Evolutionary conservation across 768 basidiomycete species (phyloP).

Genomic region (Tulasnella sp.): DNA sequence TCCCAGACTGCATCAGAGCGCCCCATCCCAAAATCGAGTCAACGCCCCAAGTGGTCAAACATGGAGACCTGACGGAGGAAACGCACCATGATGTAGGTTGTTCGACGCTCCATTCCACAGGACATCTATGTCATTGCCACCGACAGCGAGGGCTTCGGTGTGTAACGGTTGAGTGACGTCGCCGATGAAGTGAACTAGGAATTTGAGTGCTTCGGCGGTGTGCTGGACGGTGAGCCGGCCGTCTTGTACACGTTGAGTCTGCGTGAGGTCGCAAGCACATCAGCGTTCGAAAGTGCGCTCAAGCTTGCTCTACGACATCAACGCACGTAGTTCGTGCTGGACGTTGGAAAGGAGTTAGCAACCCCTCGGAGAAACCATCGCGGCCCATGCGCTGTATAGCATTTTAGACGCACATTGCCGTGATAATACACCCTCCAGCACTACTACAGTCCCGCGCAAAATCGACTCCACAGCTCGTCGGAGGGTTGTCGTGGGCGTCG

Average conservation of each 20-base stretch:
- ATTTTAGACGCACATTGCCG: too few relatives aligned
- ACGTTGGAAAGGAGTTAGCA: background rate
- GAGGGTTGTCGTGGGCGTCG: conserved; percentile 22
- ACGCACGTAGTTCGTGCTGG: conserved; percentile 26
- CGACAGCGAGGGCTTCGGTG: conserved; percentile 24
- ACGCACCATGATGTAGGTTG: conserved; percentile 27
- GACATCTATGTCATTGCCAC: conserved; percentile 29
- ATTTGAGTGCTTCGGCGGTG: conserved; percentile 25
- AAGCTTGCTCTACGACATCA: background rate
- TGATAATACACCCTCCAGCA: conserved; percentile 13
- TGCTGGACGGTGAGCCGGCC: background rate
- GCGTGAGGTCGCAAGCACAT: too few relatives aligned
- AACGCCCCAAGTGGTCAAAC: too few relatives aligned
- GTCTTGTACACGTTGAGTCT: conserved; percentile 28
- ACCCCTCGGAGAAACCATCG: background rate
- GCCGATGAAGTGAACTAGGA: conserved; percentile 30
- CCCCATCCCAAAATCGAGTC: too few relatives aligned
- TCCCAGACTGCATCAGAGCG: conserved; percentile 23
- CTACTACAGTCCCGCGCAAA: conserved; percentile 21
- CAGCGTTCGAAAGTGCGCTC: background rate
- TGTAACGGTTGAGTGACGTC: conserved; percentile 31
- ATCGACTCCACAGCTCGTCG: conserved; percentile 15
- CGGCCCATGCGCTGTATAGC: too few relatives aligned
- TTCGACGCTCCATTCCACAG: conserved; percentile 25
- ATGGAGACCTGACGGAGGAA: background rate